Evolutionary conservation across 202 grass and related monocot species (phyloP).

Genomic region (Panicum virgatum): DNA sequence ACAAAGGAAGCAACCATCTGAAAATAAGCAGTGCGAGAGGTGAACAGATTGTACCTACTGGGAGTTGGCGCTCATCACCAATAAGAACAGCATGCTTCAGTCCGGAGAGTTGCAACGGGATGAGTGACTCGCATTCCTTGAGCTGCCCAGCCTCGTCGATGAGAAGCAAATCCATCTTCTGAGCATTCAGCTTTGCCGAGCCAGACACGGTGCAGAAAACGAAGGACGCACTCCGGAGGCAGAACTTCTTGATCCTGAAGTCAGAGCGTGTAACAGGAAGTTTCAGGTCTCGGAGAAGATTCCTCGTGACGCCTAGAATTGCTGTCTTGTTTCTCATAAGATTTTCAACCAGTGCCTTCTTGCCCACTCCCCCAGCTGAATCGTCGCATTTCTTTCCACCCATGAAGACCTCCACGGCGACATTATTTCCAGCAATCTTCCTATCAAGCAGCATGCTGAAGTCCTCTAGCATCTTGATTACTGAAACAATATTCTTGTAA

Average conservation of each 20-base stretch:
- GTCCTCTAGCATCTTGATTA: slow-evolving; percentile 38
- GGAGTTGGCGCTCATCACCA: slow-evolving; percentile 73
- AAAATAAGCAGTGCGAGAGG: neutral
- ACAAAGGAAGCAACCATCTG: neutral
- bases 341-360: neutral
- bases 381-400: neutral
- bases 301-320: slow-evolving; percentile 27
- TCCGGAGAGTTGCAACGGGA: slow-evolving; percentile 49
- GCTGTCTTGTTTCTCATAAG: slow-evolving; percentile 33
- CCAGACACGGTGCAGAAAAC: slow-evolving; percentile 67
- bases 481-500: slow-evolving; percentile 31
- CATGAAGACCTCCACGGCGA: slow-evolving; percentile 29
- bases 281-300: slow-evolving; percentile 22
- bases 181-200: slow-evolving; percentile 39
- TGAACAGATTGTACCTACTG: slow-evolving; percentile 53
- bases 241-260: slow-evolving; percentile 31
- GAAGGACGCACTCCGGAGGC: slow-evolving; percentile 37
- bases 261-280: slow-evolving; percentile 24
- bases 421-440: neutral
- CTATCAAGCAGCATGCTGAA: slow-evolving; percentile 38
- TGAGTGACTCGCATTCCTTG: slow-evolving; percentile 78
- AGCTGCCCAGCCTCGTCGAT: slow-evolving; percentile 85
- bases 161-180: slow-evolving; percentile 59
- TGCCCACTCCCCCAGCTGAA: neutral
- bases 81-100: slow-evolving; percentile 70